Evolutionary conservation across 306 rosid species (phyloP).

Genomic region (Dalbergia cochinchinensis): DNA sequence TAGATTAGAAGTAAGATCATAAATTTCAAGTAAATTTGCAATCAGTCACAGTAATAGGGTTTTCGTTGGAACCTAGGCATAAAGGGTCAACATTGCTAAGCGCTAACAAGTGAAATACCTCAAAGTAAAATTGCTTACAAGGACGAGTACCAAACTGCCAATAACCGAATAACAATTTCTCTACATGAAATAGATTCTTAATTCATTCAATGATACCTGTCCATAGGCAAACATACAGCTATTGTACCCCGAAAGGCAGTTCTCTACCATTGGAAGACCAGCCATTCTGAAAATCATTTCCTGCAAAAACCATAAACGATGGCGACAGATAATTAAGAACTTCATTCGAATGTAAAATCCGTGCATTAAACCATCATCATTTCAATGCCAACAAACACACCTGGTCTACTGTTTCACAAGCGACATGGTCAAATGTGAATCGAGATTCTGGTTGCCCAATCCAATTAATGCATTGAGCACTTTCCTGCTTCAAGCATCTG

Average conservation of each 20-base stretch:
- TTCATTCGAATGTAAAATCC: neutral
- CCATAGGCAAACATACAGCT: conserved; percentile 99
- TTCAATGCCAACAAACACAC: conserved; percentile 58
- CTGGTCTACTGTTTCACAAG: conserved; percentile 97
- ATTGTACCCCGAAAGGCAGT: conserved; percentile 94
- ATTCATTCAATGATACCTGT: conserved; percentile 64
- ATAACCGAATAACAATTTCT: conserved; percentile 1
- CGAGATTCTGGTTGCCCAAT: conserved; percentile 89
- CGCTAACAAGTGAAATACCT: neutral
- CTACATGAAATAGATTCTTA: conserved; percentile 16
- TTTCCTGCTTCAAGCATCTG: conserved; percentile 91
- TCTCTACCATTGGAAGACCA: conserved; percentile 96
- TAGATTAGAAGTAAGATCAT: conserved; percentile 3
- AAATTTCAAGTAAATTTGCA: neutral
- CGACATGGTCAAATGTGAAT: conserved; percentile 95
- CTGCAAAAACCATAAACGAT: conserved; percentile 54
- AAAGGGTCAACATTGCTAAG: conserved; percentile 13
- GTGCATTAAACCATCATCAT: neutral
- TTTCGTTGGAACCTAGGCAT: neutral
- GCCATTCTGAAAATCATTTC: conserved; percentile 95
- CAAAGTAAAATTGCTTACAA: conserved; percentile 11
- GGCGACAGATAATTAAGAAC: conserved; percentile 33
- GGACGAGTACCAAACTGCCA: neutral
- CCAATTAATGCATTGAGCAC: conserved; percentile 78
- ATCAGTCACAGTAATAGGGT: conserved; percentile 8